These are phyloP conservation scores for Phytomonas sp. DNA, from an alignment of 208 protist species.

Conservation along the genomic window DNA sequence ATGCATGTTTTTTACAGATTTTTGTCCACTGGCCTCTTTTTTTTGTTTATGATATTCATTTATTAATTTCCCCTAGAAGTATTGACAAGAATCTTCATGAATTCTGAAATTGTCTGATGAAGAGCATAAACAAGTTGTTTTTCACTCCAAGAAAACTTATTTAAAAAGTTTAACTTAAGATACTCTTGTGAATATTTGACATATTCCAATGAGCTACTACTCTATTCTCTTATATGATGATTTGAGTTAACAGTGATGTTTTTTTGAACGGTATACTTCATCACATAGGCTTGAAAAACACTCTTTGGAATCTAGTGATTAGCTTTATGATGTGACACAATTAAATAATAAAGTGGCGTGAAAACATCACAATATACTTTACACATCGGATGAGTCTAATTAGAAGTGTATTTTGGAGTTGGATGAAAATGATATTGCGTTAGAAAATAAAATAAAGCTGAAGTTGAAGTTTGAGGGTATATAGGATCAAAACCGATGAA, in stretches of 20 bases:
- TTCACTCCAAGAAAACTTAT: constrained; percentile 26
- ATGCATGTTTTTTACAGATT: constrained; percentile 4
- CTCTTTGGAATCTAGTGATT: constrained; percentile 29
- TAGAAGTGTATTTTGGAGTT: constrained; percentile 45
- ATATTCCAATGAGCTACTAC: constrained; percentile 32
- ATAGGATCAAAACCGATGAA: not conserved
- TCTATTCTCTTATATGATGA: constrained; percentile 43
- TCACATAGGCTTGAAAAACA: constrained; percentile 29
- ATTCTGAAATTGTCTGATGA: constrained; percentile 17
- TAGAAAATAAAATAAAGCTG: not conserved
- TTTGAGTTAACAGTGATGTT: constrained; percentile 51
- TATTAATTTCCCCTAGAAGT: not conserved
- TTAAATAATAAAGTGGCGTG: constrained; percentile 18
- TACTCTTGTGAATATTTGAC: constrained; percentile 31
- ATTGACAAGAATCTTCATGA: constrained; percentile 9
- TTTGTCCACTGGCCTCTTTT: not conserved
- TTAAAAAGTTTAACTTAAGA: constrained; percentile 36
- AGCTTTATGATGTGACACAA: constrained; percentile 26
- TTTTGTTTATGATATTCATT: not conserved
- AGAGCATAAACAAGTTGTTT: constrained; percentile 30
- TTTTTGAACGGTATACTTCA: constrained; percentile 33
- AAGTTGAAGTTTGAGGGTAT: not conserved
- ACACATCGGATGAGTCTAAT: constrained; percentile 34
- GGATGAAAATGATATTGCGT: constrained; percentile 12
- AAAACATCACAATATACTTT: constrained; percentile 27